Conservation (phyloP, 2,329 filamentous ascomycete genomes). For the Aspergillus fumigatiaffinis region DNA sequence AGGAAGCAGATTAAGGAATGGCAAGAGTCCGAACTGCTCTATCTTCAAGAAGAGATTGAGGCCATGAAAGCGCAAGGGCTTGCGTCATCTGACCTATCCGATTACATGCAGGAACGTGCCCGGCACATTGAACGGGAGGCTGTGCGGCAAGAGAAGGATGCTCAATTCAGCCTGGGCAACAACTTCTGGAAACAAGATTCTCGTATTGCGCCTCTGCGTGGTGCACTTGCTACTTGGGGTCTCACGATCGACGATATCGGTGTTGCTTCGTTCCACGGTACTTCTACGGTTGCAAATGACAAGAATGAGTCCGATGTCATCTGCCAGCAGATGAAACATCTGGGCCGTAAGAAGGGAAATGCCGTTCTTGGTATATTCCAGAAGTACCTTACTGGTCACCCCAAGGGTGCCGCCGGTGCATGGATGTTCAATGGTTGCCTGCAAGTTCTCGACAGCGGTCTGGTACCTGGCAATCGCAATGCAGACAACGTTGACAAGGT, state of each 20-base stretch:
- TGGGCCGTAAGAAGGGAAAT: slow-evolving; percentile 94
- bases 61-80: slow-evolving; percentile 79
- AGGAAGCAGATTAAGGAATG: slow-evolving; percentile 93
- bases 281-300: slow-evolving; percentile 96
- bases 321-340: slow-evolving; percentile 90
- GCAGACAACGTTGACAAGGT: slow-evolving; percentile 94
- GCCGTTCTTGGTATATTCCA: slow-evolving; percentile 97
- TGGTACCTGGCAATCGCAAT: slow-evolving; percentile 96
- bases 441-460: slow-evolving; percentile 87
- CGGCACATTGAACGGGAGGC: slow-evolving; percentile 85
- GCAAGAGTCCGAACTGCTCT: slow-evolving; percentile 93
- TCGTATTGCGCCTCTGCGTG: slow-evolving; percentile 89
- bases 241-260: slow-evolving; percentile 93
- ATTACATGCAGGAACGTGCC: slow-evolving; percentile 81
- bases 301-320: slow-evolving; percentile 99
- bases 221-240: slow-evolving; percentile 95
- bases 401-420: slow-evolving; percentile 97
- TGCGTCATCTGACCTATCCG: slow-evolving; percentile 70
- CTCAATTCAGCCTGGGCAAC: slow-evolving; percentile 89
- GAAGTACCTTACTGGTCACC: slow-evolving; percentile 97
- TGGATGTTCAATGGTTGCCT: slow-evolving; percentile 99
- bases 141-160: slow-evolving; percentile 85
- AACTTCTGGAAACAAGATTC: slow-evolving; percentile 98
- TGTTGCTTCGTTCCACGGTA: slow-evolving; percentile 98
- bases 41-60: slow-evolving; percentile 84